Evolutionary conservation across 306 rosid genomes (phyloP), one percentile per base, ranked within the genome.

Genomic region (Pyrus communis): DNA sequence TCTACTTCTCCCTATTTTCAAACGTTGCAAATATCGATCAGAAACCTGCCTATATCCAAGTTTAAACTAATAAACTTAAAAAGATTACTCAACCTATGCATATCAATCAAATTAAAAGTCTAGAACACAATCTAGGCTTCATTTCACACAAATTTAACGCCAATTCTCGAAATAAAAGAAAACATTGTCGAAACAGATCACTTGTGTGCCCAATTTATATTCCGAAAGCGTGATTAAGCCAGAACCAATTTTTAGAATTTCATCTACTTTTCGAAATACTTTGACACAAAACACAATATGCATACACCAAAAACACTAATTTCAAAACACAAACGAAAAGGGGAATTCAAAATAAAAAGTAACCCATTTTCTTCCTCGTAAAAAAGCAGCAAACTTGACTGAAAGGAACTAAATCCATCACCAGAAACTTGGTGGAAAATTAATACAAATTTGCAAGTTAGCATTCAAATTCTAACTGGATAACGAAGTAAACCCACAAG

Each of bases 11-110:
- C 75, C 65, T 61, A 74, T 68, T 49, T 4, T 61, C 60, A 70
- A 64, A 64, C 14, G 51, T 40, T 52, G 27, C 71, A 84, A 65
- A 58, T 35, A 71, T 60, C 49, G 63, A 71, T 60, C 64, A 77
- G 31, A 69, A 80, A 60, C 79, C 86, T 82, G 82, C 84, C 75
- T 46, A 68, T 9, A 70, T 67, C 28, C 18, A 25, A 83, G 76
- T 17, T 17, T 46, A 55, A 57, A 70, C 71, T 79, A 73, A 82
- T 61, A 22, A 79, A 81, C 68, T 73, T 21, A 12, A 54, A 40
- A 46, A 60, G 4, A 68, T 22, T 73, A 81, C 42, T 42, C 49
- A 51, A 33, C 27, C 73, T 25, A 45, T 71, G 64, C 64, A 70
- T 40, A 72, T 38, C 59, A 35, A 59, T 61, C 60, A 23, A 31